Evolutionary conservation across 2,329 filamentous ascomycete genomes (phyloP), one percentile per base, ranked within the genome.

Genomic region (Thielaviopsis musarum): DNA sequence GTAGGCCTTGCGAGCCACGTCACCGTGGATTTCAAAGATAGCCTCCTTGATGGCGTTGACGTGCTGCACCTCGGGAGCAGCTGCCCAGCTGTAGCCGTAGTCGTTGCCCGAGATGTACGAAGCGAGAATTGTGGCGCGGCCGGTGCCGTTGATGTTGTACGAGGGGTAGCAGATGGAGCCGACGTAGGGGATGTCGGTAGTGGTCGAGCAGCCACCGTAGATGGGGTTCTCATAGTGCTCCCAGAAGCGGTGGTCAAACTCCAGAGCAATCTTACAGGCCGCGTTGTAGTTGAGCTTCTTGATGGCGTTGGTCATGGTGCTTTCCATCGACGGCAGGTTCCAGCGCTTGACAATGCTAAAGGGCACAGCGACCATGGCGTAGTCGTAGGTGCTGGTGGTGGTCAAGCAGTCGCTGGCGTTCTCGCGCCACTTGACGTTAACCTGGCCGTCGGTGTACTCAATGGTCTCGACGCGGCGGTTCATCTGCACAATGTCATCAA

Each of bases 161-260:
- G 78, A 77, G 0, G 84, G 84, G 68, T 86, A 87, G 73, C 82
- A 86, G 62, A 85, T 74, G 53, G 69, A 75, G 24, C 81, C 79
- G 59, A 86, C 75, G 26, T 80, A 79, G 0, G 80, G 75, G 59
- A 85, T 83, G 63, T 85, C 78, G 19, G 54, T 57, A 0, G 64
- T 63, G 2, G 74, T 74, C 53, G 77, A 78, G 66, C 83, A 87
- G 6, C 82, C 80, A 13, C 85, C 84, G 61, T 79, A 74, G 67
- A 88, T 87, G 5, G 76, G 75, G 54, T 72, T 72, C 30, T 70
- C 67, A 55, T 70, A 70, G 60, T 75, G 72, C 65, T 80, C 77
- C 77, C 77, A 80, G 71, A 80, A 81, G 1, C 85, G 80, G 0
- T 83, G 81, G 60, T 77, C 73, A 72, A 85, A 88, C 68, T 85